phyloP scores from a whole-genome alignment of 305 asterid species.

The Fraxinus velutina region DNA sequence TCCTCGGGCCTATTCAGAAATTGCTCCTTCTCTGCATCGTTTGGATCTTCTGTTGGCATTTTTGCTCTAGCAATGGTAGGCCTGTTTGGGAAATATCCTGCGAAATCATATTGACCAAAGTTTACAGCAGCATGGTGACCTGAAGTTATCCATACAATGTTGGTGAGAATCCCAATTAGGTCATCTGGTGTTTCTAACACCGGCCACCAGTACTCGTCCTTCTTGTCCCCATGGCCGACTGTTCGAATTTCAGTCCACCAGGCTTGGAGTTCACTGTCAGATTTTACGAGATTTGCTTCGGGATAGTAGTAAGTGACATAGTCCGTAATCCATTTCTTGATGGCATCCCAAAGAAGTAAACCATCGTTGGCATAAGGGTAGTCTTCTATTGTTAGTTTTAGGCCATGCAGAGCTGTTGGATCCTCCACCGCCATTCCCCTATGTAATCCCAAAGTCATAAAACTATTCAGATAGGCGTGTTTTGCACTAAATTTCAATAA shows the following conservation, averaged over 20 bases:
- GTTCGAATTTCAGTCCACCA: conserved; percentile 81
- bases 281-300: conserved; percentile 25
- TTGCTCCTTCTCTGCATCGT: conserved; percentile 26
- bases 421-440: conserved; percentile 69
- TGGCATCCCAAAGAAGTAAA: conserved; percentile 61
- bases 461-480: not conserved
- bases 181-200: conserved; percentile 37
- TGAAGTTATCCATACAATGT: conserved; percentile 66
- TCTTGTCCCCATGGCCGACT: conserved; percentile 69
- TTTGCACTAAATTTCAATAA: not conserved
- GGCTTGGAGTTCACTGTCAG: conserved; percentile 64
- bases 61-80: conserved; percentile 54
- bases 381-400: conserved; percentile 64
- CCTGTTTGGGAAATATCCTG: conserved; percentile 67
- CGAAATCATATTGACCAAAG: conserved; percentile 67
- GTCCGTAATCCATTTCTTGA: conserved; percentile 65
- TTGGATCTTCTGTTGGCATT: conserved; percentile 65
- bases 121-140: conserved; percentile 81
- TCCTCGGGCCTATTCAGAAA: conserved; percentile 57
- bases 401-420: conserved; percentile 60
- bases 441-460: conserved; percentile 51
- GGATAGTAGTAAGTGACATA: conserved; percentile 56
- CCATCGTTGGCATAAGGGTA: conserved; percentile 86
- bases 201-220: conserved; percentile 84
- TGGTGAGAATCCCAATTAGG: conserved; percentile 53